These are phyloP conservation scores for Termitomyces sp. DNA, from an alignment of 768 basidiomycete species.

Conservation along the genomic window DNA sequence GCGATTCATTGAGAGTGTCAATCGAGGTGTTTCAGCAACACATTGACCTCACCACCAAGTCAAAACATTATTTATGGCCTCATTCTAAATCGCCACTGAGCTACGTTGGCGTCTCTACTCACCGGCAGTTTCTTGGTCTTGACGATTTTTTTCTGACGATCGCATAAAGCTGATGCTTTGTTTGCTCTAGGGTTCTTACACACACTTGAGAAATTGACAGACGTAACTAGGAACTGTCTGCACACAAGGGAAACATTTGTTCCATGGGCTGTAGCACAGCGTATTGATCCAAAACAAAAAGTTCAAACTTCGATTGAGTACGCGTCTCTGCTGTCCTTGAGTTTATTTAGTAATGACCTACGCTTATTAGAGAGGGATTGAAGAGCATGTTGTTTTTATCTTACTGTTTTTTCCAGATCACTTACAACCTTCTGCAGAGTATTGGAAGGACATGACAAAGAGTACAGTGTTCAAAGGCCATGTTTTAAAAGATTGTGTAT, in stretches of 20 bases:
- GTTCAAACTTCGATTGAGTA: background rate
- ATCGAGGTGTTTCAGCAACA: background rate
- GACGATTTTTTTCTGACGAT: background rate
- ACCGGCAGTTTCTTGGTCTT: background rate
- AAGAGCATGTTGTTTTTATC: background rate
- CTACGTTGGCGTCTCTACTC: background rate
- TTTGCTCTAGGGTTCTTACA: background rate
- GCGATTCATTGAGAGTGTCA: background rate
- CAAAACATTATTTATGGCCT: background rate
- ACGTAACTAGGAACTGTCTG: background rate
- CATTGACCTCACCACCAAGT: background rate
- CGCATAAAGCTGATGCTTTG: background rate
- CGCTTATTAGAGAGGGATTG: background rate
- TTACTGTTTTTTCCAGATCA: background rate
- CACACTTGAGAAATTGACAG: background rate
- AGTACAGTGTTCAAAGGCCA: slow-evolving; percentile 1
- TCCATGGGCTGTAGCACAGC: slow-evolving; percentile 3
- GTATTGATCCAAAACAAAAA: background rate
- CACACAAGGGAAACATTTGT: background rate
- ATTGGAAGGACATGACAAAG: slow-evolving; percentile 1
- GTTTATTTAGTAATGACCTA: background rate
- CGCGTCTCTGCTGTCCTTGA: background rate
- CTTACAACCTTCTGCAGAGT: background rate
- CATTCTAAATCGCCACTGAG: background rate
- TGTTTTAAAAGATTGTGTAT: slow-evolving; percentile 1